Evolutionary conservation across 768 basidiomycete genomes (phyloP).

Genomic region (Boletus sp.): DNA sequence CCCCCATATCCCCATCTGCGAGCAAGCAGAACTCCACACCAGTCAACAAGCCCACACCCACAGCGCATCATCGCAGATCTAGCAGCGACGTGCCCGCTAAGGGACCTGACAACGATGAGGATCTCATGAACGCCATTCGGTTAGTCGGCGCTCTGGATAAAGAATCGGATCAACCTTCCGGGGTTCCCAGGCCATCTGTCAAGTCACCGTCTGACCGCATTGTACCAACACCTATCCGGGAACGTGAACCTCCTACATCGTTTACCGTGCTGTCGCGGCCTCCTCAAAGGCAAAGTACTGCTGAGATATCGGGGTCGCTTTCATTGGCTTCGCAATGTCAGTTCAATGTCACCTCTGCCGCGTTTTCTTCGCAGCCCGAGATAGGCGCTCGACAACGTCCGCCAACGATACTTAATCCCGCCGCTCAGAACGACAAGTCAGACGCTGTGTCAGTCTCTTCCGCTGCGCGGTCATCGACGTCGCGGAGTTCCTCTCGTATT

Average conservation of each 20-base stretch:
- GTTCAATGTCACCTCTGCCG: not conserved
- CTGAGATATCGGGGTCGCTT: slow-evolving; percentile 11
- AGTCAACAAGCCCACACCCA: not conserved
- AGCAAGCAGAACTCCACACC: slow-evolving; percentile 6
- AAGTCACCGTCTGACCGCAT: slow-evolving; percentile 20
- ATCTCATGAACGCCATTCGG: slow-evolving; percentile 31
- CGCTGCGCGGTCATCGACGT: slow-evolving; percentile 17
- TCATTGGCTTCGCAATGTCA: slow-evolving; percentile 9
- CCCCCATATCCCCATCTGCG: slow-evolving; percentile 16
- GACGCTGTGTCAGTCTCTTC: slow-evolving; percentile 26
- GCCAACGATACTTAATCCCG: slow-evolving; percentile 1
- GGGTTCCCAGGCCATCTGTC: not conserved
- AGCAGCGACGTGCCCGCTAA: slow-evolving; percentile 14
- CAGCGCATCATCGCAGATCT: slow-evolving; percentile 16
- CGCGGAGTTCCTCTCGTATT: slow-evolving; percentile 25
- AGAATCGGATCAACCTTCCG: slow-evolving; percentile 14
- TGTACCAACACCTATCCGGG: slow-evolving; percentile 57
- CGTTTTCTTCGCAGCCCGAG: slow-evolving; percentile 13
- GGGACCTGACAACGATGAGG: slow-evolving; percentile 23
- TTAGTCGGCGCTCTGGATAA: slow-evolving; percentile 28
- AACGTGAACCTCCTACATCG: slow-evolving; percentile 50
- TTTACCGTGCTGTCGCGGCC: slow-evolving; percentile 65
- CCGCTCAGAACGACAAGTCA: slow-evolving; percentile 25
- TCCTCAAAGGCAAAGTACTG: slow-evolving; percentile 33
- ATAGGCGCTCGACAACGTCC: slow-evolving; percentile 12